These are phyloP conservation scores for Pestalotiopsis sp. DNA, from an alignment of 2,329 filamentous ascomycete species.

Conservation along the genomic window DNA sequence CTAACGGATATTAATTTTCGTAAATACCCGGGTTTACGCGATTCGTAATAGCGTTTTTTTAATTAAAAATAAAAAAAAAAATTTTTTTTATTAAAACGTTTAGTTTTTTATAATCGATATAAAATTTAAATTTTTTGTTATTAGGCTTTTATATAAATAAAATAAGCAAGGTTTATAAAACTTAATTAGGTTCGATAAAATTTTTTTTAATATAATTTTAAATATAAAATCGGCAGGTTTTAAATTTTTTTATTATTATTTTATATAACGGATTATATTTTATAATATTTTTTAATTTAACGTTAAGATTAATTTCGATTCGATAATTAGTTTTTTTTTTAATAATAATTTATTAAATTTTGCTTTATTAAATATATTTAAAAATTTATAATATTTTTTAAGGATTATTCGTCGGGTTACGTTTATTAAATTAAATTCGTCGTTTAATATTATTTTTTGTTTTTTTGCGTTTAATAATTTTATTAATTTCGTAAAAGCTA, in stretches of 20 bases:
- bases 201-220: constrained; percentile 8
- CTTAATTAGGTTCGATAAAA: constrained; percentile 4
- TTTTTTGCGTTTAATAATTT: background rate
- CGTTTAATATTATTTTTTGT: background rate
- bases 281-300: constrained; percentile 7
- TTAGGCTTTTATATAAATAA: constrained; percentile 7
- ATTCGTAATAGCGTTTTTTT: too few species aligned
- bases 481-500: background rate
- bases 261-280: background rate
- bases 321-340: background rate
- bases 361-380: background rate
- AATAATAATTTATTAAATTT: background rate
- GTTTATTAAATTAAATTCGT: too few species aligned
- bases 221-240: constrained; percentile 8
- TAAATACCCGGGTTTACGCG: too few species aligned
- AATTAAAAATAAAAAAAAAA: too few species aligned
- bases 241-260: background rate
- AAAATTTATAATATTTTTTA: constrained; percentile 1
- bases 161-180: background rate
- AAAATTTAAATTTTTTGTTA: background rate
- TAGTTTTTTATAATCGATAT: constrained; percentile 13
- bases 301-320: background rate
- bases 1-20: constrained; percentile 12
- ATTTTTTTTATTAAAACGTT: too few species aligned
- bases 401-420: background rate